Percentiles rank a stretch among this genome's conserved stretches.
Conservation (phyloP, 495 filamentous ascomycete species). For the Pseudotulostoma volvatum region DNA sequence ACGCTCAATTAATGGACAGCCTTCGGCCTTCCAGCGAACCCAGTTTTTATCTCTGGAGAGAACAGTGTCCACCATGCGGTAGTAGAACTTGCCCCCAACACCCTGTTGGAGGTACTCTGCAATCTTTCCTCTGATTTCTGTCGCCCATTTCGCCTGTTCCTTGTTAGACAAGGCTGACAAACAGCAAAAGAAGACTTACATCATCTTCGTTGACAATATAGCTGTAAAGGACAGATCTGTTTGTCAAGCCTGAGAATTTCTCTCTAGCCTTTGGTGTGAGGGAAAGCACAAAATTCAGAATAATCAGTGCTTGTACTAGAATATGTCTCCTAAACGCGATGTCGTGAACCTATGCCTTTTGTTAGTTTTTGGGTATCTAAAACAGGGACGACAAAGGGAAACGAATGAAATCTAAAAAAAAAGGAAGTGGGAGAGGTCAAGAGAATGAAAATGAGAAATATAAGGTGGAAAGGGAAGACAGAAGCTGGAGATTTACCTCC, state of each 20-base stretch:
- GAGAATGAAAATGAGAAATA: too few species aligned
- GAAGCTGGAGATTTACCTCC: too few species aligned
- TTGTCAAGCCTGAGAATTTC: constrained; percentile 48
- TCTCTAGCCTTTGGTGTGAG: constrained; percentile 69
- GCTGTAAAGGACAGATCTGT: constrained; percentile 74
- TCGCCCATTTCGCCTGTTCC: constrained; percentile 53
- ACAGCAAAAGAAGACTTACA: constrained; percentile 28
- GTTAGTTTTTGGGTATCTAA: too few species aligned
- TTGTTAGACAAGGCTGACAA: constrained; percentile 15
- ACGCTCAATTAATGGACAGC: constrained; percentile 69
- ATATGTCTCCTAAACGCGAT: constrained; percentile 86
- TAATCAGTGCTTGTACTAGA: constrained; percentile 81
- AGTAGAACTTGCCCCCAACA: constrained; percentile 64
- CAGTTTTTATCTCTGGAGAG: constrained; percentile 92
- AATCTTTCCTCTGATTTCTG: constrained; percentile 53
- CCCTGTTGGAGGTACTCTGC: constrained; percentile 63
- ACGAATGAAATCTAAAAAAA: constrained; percentile 1
- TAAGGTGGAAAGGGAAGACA: too few species aligned
- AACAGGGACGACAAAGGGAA: constrained; percentile 1
- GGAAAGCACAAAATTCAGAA: constrained; percentile 83
- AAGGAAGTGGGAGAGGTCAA: too few species aligned
- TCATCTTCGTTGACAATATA: constrained; percentile 68
- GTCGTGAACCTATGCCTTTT: constrained; percentile 56
- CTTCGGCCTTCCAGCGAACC: constrained; percentile 94
- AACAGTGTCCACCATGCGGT: constrained; percentile 89